A percentile compares a stretch with the other conserved stretches of the same genome.
Evolutionary conservation across 2,329 filamentous ascomycete species (phyloP).

Genomic region (Curvularia lunata): DNA sequence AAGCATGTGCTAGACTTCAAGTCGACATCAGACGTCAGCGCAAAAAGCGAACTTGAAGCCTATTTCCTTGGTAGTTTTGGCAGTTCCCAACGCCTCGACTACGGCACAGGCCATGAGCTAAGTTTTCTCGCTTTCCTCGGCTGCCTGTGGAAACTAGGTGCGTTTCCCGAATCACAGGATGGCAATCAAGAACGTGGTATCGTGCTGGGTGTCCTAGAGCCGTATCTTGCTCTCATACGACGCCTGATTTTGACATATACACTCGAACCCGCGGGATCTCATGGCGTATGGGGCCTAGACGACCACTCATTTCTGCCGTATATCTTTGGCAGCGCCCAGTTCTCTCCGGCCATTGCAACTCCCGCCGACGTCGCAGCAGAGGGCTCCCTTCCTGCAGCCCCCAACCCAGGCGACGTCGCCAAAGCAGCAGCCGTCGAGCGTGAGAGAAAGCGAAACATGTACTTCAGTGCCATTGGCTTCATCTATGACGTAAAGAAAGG

Average conservation of each 20-base stretch:
- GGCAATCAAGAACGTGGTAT: conserved; percentile 75
- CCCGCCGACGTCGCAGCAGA: conserved; percentile 70
- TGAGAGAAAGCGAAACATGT: conserved; percentile 65
- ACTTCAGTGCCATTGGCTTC: conserved; percentile 94
- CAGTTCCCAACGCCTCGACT: conserved; percentile 87
- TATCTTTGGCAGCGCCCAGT: conserved; percentile 91
- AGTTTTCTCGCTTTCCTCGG: conserved; percentile 93
- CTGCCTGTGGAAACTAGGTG: conserved; percentile 87
- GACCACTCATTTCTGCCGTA: conserved; percentile 95
- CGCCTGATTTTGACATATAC: conserved; percentile 88
- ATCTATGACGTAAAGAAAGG: conserved; percentile 97
- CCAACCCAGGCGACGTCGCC: conserved; percentile 71
- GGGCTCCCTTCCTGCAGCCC: conserved; percentile 72
- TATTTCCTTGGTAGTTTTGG: conserved; percentile 90
- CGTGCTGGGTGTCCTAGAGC: conserved; percentile 81
- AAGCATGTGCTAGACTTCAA: conserved; percentile 52
- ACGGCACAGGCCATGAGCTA: conserved; percentile 94
- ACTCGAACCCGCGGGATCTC: conserved; percentile 91
- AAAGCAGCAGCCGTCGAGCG: conserved; percentile 51
- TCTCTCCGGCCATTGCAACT: conserved; percentile 72
- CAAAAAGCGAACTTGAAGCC: conserved; percentile 71
- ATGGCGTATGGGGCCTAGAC: conserved; percentile 98
- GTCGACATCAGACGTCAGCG: conserved; percentile 47
- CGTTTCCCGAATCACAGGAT: conserved; percentile 66
- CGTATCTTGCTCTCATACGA: conserved; percentile 82